Conservation (phyloP, 1,139 yeast species). For the Debaryomyces udenii region DNA sequence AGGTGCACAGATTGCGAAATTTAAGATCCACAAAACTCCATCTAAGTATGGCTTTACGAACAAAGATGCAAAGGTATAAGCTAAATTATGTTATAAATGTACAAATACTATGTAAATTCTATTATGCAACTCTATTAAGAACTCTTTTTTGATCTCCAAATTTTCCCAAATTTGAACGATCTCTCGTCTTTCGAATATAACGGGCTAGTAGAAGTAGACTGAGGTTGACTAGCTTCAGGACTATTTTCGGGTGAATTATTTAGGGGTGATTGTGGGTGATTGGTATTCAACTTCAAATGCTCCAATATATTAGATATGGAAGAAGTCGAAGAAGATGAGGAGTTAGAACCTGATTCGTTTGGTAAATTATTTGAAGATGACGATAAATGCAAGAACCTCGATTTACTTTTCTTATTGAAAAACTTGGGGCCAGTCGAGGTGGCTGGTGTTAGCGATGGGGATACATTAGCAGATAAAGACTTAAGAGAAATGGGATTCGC, state of each 20-base stretch:
- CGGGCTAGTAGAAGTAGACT: conserved; percentile 13
- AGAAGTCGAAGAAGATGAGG: conserved; percentile 22
- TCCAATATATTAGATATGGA: conserved; percentile 33
- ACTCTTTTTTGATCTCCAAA: conserved; percentile 15
- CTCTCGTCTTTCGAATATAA: conserved; percentile 7
- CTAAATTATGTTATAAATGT: background rate
- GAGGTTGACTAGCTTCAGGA: conserved; percentile 5
- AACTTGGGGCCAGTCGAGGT: conserved; percentile 6
- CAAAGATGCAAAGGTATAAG: background rate
- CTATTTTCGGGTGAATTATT: conserved; percentile 5
- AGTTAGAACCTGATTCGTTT: conserved; percentile 4
- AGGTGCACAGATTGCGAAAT: conserved; percentile 11
- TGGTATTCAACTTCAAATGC: conserved; percentile 25
- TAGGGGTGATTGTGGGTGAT: conserved; percentile 4
- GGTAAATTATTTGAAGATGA: conserved; percentile 8
- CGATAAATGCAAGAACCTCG: conserved; percentile 8
- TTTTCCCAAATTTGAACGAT: conserved; percentile 12
- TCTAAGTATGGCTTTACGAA: background rate
- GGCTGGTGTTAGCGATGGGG: conserved; percentile 7
- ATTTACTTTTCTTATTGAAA: conserved; percentile 4
- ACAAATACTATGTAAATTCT: conserved; percentile 5
- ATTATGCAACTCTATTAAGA: conserved; percentile 9
- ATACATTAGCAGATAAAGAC: conserved; percentile 2
- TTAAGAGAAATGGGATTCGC: background rate
- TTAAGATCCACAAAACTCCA: conserved; percentile 8